These are phyloP conservation scores for Leccinum longicurvipes DNA, from an alignment of 768 basidiomycete species.

Conservation along the genomic window DNA sequence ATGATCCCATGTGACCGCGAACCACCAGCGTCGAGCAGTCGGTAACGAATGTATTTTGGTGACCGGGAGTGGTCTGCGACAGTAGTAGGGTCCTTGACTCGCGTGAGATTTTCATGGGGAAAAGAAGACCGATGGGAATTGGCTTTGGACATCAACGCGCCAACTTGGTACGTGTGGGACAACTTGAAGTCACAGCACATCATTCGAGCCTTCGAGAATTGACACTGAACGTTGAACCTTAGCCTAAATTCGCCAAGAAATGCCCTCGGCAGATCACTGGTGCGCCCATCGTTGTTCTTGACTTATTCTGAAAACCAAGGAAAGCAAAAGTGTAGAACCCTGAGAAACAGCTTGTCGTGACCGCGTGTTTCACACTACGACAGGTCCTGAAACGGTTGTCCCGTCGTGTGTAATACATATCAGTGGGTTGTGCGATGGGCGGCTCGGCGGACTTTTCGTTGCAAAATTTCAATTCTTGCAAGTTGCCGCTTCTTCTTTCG, in stretches of 20 bases:
- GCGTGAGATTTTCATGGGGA: conserved; percentile 2
- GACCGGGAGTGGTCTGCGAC: not conserved
- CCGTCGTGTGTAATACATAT: not conserved
- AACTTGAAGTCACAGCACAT: not conserved
- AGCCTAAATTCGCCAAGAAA: not conserved
- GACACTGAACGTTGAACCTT: not conserved
- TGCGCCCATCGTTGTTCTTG: not conserved
- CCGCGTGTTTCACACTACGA: conserved; percentile 9
- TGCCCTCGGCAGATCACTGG: not conserved
- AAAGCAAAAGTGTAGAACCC: not conserved
- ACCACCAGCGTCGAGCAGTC: not conserved
- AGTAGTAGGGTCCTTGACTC: not conserved
- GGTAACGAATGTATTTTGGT: not conserved
- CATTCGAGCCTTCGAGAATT: not conserved
- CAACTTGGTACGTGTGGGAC: not conserved
- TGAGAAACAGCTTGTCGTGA: conserved; percentile 1
- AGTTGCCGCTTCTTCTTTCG: conserved; percentile 11
- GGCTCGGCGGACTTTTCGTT: conserved; percentile 3
- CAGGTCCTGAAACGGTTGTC: conserved; percentile 12
- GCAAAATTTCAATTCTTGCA: not conserved
- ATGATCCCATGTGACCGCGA: not conserved
- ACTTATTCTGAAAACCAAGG: not conserved
- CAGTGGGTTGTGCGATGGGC: not conserved
- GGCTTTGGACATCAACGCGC: not conserved
- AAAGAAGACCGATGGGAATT: conserved; percentile 5